Evolutionary conservation across 345 rosid genomes (phyloP), one percentile per base, ranked within the genome.

Genomic region (Gossypium thurberi): DNA sequence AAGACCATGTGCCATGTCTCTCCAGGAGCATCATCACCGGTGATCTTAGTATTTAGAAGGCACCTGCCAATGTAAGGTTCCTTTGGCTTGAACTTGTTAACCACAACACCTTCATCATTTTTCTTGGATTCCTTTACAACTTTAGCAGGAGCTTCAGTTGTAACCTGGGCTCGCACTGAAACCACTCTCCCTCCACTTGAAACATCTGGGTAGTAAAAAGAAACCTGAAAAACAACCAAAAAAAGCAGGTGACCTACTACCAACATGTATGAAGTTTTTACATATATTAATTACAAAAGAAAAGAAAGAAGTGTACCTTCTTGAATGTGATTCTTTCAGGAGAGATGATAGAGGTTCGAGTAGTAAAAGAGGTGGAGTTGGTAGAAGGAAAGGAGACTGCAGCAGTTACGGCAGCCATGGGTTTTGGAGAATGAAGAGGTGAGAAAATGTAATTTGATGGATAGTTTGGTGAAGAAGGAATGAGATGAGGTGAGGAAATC

Each of bases 1-100:
- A 95, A 92, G 76, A 95, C 99, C 91, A 91, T 95, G 87, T 95
- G 99, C 98, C 93, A 86, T 63, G 99, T 95, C 78, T 95, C 99
- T 58, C 98, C 99, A 76, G 99, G 99, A 75, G 99, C 97, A 64
- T 95, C 99, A 75, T 92, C 97, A 37, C 94, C 99, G 20, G 99
- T 95, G 91, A 95, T 91, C 88, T 85, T 95, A 56, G 97, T 91
- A 91, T 95, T 95, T 74, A 95, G 71, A 74, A 95, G 94, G 85
- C 97, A 91, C 60, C 90, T 84, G 4, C 94, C 98, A 73, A 55
- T 83, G 87, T 89, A 92, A 72, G 99, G 99, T 11, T 84, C 74
- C 83, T 92, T 95, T 50, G 98, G 99, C 83, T 93, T 92, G 87
- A 80, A 95, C 83, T 92, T 95, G 91, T 95, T 92, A 62, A 91